Base-by-base conservation (phyloP, 345 rosid species). In the Cardamine chenopodiifolia region DNA sequence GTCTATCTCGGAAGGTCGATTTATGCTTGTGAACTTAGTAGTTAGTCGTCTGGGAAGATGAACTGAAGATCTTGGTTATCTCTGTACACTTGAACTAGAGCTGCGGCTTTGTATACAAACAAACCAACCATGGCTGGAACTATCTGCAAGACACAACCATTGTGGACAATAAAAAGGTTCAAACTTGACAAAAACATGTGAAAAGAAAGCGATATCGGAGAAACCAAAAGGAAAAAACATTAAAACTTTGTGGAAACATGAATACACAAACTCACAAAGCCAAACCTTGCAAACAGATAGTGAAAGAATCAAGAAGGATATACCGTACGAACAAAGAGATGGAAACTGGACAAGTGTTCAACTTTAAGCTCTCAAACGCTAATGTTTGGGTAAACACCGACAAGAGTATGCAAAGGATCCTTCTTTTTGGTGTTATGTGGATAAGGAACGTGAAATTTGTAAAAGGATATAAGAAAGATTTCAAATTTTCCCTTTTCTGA, bases 51-150 rank as follows among this genome's bases (percentile, higher is more conserved):
- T 31, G 93, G 96, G 70, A 91, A 90, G 50, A 89, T 29, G 61
- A 95, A 50, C 62, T 73, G 78, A 73, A 91, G 87, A 80, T 87
- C 96, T 73, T 91, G 93, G 57, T 95, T 95, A 62, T 95, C 99
- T 83, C 99, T 82, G 73, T 88, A 91, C 58, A 87, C 93, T 86
- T 95, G 97, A 66, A 91, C 97, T 28, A 91, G 86, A 32, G 97
- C 93, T 18, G 97, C 97, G 17, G 97, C 97, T 87, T 95, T 95
- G 81, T 95, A 95, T 40, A 84, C 97, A 78, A 95, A 86, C 89
- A 95, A 54, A 57, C 99, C 97, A 59, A 89, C 62, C 96, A 95
- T 86, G 71, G 99, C 97, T 10, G 97, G 99, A 49, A 83, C 86
- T 62, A 95, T 78, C 99, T 95, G 86, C 9, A 13, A 60, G 23